Evolutionary conservation across 1,139 yeast species (phyloP).

Genomic region (Candida buenavistaensis): DNA sequence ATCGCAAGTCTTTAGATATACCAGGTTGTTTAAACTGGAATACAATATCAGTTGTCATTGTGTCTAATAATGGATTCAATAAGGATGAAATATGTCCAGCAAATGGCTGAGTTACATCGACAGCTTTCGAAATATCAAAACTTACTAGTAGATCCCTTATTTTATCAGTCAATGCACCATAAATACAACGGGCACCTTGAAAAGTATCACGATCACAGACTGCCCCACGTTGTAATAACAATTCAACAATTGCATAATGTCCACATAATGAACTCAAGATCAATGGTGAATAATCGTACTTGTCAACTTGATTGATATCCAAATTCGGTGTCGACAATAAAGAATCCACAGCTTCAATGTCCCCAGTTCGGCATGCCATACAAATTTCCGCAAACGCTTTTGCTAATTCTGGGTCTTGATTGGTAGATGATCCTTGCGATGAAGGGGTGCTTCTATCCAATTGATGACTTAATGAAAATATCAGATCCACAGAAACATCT

Average conservation of each 20-base stretch:
- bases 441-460: constrained; percentile 2
- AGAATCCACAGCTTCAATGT: constrained; percentile 60
- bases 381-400: constrained; percentile 48
- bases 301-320: constrained; percentile 63
- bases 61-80: constrained; percentile 27
- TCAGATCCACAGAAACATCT: constrained; percentile 6
- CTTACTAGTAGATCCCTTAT: constrained; percentile 59
- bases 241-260: constrained; percentile 59
- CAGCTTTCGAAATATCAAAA: constrained; percentile 67
- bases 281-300: constrained; percentile 74
- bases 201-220: constrained; percentile 76
- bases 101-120: constrained; percentile 71
- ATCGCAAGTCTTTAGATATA: constrained; percentile 10
- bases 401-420: constrained; percentile 10
- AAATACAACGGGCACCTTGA: constrained; percentile 77
- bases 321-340: constrained; percentile 53
- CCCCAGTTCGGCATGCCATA: constrained; percentile 69
- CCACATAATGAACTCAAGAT: constrained; percentile 77
- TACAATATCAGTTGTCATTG: constrained; percentile 39
- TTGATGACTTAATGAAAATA: constrained; percentile 5
- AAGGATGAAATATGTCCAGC: constrained; percentile 65
- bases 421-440: background rate
- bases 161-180: constrained; percentile 71
- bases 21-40: constrained; percentile 24
- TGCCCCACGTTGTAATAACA: constrained; percentile 65